Evolutionary conservation across 495 filamentous ascomycete genomes (phyloP), one percentile per base, ranked within the genome.

Genomic region (Aspergillus bridgeri): DNA sequence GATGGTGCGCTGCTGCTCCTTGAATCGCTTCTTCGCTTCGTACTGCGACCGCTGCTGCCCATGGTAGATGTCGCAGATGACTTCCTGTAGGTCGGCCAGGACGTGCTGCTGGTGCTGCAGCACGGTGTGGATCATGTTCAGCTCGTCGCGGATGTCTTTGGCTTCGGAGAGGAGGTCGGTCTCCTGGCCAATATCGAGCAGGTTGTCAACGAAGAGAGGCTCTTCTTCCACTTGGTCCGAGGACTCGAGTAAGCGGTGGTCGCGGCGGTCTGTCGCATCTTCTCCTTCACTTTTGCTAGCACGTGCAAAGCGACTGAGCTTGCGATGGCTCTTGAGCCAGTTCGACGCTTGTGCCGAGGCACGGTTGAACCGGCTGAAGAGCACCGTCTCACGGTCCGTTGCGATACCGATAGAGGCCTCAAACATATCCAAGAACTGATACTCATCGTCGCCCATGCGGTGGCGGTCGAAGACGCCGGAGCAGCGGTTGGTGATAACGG

Each of bases 341-440:
- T 74, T 64, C 1, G 83, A 83, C 7, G 85, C 85, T 56, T 82
- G 79, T 1, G 72, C 78, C 1, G 84, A 87, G 0, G 85, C 85
- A 17, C 65, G 65, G 58, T 87, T 87, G 71, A 88, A 89, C 21
- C 78, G 76, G 33, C 78, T 79, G 60, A 88, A 89, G 3, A 89
- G 78, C 1, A 81, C 61, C 15, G 83, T 86, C 64, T 89, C 86
- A 43, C 73, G 66, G 60, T 88, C 83, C 1, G 85, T 89, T 3
- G 77, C 84, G 44, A 80, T 76, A 44, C 86, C 86, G 54, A 89
- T 88, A 0, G 79, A 83, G 17, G 73, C 79, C 58, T 88, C 86
- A 58, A 89, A 89, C 83, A 89, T 88, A 58, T 89, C 86, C 21
- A 89, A 57, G 55, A 89, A 89, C 59, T 87, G 84, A 57, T 85